Evolutionary conservation across 148 eudicot species (phyloP), one percentile per base, ranked within the genome.

Genomic region (Fagopyrum esculentum): DNA sequence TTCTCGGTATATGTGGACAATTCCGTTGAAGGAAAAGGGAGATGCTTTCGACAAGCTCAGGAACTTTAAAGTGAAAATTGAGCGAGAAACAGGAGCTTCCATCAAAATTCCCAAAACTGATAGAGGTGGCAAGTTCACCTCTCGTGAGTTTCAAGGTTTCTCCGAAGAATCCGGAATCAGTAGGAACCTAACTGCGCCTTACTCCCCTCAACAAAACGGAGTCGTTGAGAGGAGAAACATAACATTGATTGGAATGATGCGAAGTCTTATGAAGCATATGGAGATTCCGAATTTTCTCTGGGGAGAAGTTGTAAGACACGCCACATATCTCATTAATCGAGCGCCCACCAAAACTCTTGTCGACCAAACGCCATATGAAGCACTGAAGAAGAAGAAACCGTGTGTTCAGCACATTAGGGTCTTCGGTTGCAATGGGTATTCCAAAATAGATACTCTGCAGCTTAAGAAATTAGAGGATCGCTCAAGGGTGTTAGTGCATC

Each of bases 401-500:
- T 46, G 15, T 2, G n/a, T 76, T 50, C 72, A 51, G 1, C 63
- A 76, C 35, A 13, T 76, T 12, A 29, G 73, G 6, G 29, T 76
- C 9, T 68, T 76, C 35, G 64, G 78, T 2, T 68, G 73, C 48
- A 17, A 35, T 29, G 60, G 19, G 6, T 68, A 76, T 76, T 30
- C 78, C 1, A 63, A 30, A 26, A 66, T 51, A 19, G 59, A 46
- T 29, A 6, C 17, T 13, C 16, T 15, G 6, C 45, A 50, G 0
- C 17, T 30, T 9, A 49, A 29, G 30, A 76, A 76, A 13, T 22
- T 76, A 6, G 78, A 63, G 63, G 73, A 76, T 16, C 45, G 72
- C 47, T 19, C 46, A 6, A 48, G 35, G 12, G 47, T 5, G 26
- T 19, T 48, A 43, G 60, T 76, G 9, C 47, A 46, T 46, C 19